A percentile compares a stretch with the other conserved stretches of the same genome.
Conservation (phyloP, 2,329 filamentous ascomycete genomes). For the Salinomyces thailandicus region DNA sequence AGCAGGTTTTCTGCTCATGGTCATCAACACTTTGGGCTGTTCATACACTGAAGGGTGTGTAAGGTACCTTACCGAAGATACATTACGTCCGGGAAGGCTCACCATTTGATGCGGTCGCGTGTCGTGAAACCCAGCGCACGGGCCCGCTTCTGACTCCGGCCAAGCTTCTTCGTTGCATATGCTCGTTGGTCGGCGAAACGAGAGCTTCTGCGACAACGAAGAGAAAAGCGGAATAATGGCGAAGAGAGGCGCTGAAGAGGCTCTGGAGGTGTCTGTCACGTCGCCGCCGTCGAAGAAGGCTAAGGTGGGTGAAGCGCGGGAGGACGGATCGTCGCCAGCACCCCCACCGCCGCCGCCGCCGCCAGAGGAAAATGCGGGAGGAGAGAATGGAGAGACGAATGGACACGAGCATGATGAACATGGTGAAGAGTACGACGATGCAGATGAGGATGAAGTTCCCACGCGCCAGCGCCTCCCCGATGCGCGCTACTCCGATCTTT, state of each 20-base stretch:
- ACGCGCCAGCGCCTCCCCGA: slow-evolving; percentile 66
- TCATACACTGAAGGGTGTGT: no score
- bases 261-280: slow-evolving; percentile 33
- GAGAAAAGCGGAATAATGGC: no score
- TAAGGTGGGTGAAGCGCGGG: slow-evolving; percentile 34
- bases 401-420: slow-evolving; percentile 26
- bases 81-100: no score
- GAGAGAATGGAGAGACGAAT: slow-evolving; percentile 21
- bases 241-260: slow-evolving; percentile 38
- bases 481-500: slow-evolving; percentile 87
- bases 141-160: no score
- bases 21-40: no score
- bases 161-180: no score
- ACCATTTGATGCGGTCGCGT: no score
- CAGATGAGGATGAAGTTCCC: slow-evolving; percentile 33
- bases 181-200: no score
- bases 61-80: no score
- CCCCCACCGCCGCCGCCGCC: slow-evolving; percentile 16
- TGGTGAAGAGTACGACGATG: slow-evolving; percentile 27
- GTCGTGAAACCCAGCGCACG: no score
- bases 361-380: slow-evolving; percentile 29
- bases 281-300: slow-evolving; percentile 41
- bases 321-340: slow-evolving; percentile 18
- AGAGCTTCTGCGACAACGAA: no score
- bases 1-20: no score